Evolutionary conservation across 192 early-diverging fungal species (phyloP), one percentile per base, ranked within the genome.

Genomic region (Coemansia sp.): DNA sequence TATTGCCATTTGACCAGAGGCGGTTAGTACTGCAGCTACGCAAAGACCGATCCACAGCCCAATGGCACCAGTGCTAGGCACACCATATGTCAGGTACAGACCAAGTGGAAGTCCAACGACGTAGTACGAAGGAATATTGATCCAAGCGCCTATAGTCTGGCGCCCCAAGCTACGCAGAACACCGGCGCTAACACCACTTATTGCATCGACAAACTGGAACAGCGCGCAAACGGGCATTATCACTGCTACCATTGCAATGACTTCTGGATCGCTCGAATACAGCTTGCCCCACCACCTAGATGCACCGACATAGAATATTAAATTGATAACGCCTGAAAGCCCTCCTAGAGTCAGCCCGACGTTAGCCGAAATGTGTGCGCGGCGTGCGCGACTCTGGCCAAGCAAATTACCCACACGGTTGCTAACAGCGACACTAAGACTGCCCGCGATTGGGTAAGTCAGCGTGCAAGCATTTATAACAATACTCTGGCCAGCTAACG

Each of bases 171-270:
- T 84, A 34, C 87, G 77, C 21, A 88, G 68, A 36, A 85, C 75
- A 15, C 87, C 86, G 9, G 86, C 86, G 17, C 86, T 85, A 15
- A 91, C 85, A 62, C 82, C 84, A 31, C 87, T 86, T 1, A 89
- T 62, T 4, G 86, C 86, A 70, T 92, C 91, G 3, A 63, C 19
- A 57, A 80, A 66, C 69, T 94, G 92, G 75, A 89, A 93, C 36
- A 89, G 29, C 0, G 93, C 92, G 34, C 85, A 90, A n/a, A 92
- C 68, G 0, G 95, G 95, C 74, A 97, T 78, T 12, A 95, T 84
- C 38, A 62, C 65, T 1, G 92, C 89, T 2, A 95, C 92, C 3
- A 90, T 73, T 12, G 62, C 69, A 59, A 93, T 78, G 9, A 98
- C 91, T 0, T 85, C 85, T 0, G 69, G 63, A 69, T 96, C 91